Base-by-base conservation (phyloP, 1,284 basidiomycete species). In the Malassezia dermatis region DNA sequence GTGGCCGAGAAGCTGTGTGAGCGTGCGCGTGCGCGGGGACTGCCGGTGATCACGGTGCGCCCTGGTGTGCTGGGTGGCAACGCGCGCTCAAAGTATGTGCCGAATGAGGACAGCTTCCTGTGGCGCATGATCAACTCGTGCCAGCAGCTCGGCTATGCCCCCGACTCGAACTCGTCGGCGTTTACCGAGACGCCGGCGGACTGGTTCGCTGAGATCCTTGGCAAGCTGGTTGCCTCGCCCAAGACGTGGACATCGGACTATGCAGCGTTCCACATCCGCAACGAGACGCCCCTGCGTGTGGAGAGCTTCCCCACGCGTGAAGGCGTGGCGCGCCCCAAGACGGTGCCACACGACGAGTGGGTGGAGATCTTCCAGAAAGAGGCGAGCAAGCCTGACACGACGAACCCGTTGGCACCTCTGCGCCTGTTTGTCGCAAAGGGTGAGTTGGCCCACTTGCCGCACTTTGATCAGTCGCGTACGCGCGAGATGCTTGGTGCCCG, bases 61-160 rank as follows among this genome's bases (percentile, higher is more conserved):
- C 66, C 69, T n/a, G 74, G 74, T 26, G 73, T 70, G 19, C 62
- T 75, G 39, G 67, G 69, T 46, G 74, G 74, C 48, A 65, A 65
- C 51, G 71, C 66, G 19, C 42, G 60, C 55, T 46, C 43, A 11
- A 32, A 34, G 31, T 57, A 57, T 46, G 30, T 48, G 17, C 55
- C 55, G 6, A 57, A 57, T 44, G 39, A 41, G 44, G 55, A 57
- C 55, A 57, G 55, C 42, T 57, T 57, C 55, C 21, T 57, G 17
- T 57, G 50, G 49, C 55, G 55, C 37, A 35, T 57, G 49, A 31
- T 42, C 31, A 21, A 35, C 15, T 37, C 49, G 44, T 52, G 49
- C 35, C 34, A 34, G 39, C 48, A 57, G 46, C 28, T 57, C 10
- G 55, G 55, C 46, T 24, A 35, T 21, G 49, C 43, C 13, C 55